Base-by-base conservation (phyloP, 352 stramenopile genomes). In the Phytophthora hibernalis region DNA sequence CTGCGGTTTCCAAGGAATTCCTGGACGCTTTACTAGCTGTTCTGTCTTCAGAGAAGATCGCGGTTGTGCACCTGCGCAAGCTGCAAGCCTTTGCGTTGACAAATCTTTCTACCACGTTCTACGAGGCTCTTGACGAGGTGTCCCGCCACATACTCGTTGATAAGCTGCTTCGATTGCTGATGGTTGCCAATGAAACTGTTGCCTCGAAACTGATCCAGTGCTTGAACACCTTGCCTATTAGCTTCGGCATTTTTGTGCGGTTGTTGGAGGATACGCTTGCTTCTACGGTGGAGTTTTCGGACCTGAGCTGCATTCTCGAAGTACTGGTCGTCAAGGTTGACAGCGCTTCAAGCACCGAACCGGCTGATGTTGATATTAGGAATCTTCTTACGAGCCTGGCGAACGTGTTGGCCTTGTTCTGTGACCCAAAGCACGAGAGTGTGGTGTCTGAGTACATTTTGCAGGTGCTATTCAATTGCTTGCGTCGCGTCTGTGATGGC, bases 361-460 rank as follows among this genome's bases (percentile, higher is more conserved):
- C 77, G 5, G 30, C 54, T 4, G 62, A 70, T 18, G 43, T 26
- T 20, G 73, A 76, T 26, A 52, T 53, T 18, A 77, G 35, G 45
- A 78, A 81, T 13, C 71, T 95, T 26, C 62, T 94, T 6, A 80
- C 78, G 37, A 76, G 77, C 43, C 59, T 96, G 11, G 77, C 77
- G 10, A 61, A 89, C 21, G 83, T 91, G 21, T 61, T 96, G 9
- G 65, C 67, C 21, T 59, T 91, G 24, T 85, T 93, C 5, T 92
- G 83, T 50, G 68, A 72, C 6, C 58, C 76, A 8, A 76, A 82
- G 22, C 65, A 90, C 51, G 73, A 86, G 24, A 78, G 65, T n/a
- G 60, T 64, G 16, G 80, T 91, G 7, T 91, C 86, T 1, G 83
- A 95, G 60, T 95, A 95, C 68, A 76, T 92, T n/a, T 55, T 93